phyloP scores from a whole-genome alignment of 306 rosid genomes.

The Abrus pulchellus region DNA sequence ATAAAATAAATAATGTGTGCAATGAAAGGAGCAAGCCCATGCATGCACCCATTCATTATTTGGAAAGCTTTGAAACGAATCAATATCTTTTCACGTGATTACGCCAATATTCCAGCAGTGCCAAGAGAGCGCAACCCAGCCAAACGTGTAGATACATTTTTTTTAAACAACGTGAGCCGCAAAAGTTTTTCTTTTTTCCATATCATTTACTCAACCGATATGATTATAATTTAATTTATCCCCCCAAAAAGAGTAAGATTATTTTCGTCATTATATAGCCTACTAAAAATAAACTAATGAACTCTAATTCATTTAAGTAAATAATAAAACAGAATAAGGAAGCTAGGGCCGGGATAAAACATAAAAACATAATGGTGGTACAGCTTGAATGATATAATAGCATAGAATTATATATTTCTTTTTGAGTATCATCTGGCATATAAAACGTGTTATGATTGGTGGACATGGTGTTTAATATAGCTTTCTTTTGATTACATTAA shows the following conservation, averaged over 20 bases:
- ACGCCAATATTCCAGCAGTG: conserved; percentile 11
- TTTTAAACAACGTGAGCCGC: conserved; percentile 25
- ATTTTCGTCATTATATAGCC: neutral
- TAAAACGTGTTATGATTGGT: conserved; percentile 35
- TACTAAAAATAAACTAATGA: neutral
- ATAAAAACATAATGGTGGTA: conserved; percentile 32
- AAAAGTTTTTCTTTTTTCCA: neutral
- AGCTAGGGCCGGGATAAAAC: neutral
- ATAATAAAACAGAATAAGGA: neutral
- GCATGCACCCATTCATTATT: conserved; percentile 10
- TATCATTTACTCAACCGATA: neutral
- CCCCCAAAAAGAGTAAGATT: neutral
- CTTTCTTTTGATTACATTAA: conserved; percentile 29
- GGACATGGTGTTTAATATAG: conserved; percentile 12
- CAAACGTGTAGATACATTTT: conserved; percentile 6
- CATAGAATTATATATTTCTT: conserved; percentile 23
- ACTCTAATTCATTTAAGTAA: conserved; percentile 28
- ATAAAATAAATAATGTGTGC: neutral
- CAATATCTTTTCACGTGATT: conserved; percentile 33
- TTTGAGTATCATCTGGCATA: neutral
- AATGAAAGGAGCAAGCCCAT: neutral
- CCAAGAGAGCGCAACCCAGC: neutral
- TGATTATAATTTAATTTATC: neutral
- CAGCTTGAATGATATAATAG: conserved; percentile 30
- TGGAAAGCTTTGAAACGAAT: neutral